Base-by-base conservation (phyloP, 2,329 filamentous ascomycete genomes). In the Fusarium camptoceras region DNA sequence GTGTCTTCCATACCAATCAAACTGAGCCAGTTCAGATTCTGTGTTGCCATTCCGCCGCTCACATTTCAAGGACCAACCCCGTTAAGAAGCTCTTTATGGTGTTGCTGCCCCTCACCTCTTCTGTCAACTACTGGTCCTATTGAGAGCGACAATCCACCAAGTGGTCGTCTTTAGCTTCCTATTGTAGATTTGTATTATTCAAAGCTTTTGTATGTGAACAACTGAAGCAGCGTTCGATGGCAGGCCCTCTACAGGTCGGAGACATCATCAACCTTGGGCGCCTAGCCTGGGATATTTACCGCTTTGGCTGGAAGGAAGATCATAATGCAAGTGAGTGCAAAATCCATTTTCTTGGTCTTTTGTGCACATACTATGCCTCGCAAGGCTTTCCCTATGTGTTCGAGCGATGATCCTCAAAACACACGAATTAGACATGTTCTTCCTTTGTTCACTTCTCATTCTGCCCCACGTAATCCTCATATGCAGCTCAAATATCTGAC, bases 241-340 rank as follows among this genome's bases (percentile, higher is more conserved):
- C 73, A 74, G 71, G 72, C 24, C 54, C 68, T 54, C 48, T 77
- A 30, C 75, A 78, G 57, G 51, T 75, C 49, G 78, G 78, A 59
- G 78, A 79, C 57, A 43, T 79, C 37, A 66, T 79, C 65, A 78
- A 67, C 59, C 73, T 79, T 49, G 76, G 72, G 58, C 70, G 69
- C 49, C 50, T 79, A 49, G 77, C 77, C 43, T 79, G 78, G 78
- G 73, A 79, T 18, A 60, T 79, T 14, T 79, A 78, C 53, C 72
- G 59, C 15, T 74, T 70, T 30, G 78, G 78, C 37, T 79, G 78
- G 77, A 69, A 68, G 18, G 74, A 78, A 12, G 78, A 79, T 55
- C 66, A 68, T 51, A 78, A 76, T 68, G 78, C 77, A 66, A 76
- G 78, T 79, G 63, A 75, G 77, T 78, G 46, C 56, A 41, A 60